Conservation (phyloP, 331 rosid species). For the Malus hybrid region DNA sequence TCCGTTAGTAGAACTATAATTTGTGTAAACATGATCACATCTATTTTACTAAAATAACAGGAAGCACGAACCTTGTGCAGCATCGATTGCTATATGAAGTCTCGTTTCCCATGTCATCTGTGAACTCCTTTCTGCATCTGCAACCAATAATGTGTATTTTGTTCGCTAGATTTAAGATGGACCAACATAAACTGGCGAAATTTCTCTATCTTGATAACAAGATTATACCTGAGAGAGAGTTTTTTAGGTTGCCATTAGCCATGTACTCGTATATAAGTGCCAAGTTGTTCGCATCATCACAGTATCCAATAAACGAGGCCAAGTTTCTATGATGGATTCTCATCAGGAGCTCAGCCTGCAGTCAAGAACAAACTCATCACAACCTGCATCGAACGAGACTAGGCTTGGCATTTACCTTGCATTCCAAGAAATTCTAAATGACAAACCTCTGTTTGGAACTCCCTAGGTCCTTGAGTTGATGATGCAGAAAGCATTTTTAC, state of each 20-base stretch:
- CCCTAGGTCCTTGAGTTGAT: constrained; percentile 71
- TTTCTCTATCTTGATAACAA: too few relatives aligned
- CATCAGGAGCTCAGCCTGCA: constrained; percentile 58
- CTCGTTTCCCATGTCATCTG: constrained; percentile 53
- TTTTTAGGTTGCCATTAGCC: constrained; percentile 58
- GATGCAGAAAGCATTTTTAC: constrained; percentile 62
- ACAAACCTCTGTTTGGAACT: constrained; percentile 19
- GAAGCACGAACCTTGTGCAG: constrained; percentile 48
- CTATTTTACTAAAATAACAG: background rate
- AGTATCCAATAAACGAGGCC: constrained; percentile 50
- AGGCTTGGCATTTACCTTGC: background rate
- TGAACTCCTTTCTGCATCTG: constrained; percentile 45
- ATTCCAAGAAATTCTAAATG: background rate
- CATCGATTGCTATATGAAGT: constrained; percentile 56
- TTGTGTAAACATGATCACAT: background rate
- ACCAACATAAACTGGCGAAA: too few relatives aligned
- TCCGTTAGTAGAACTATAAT: background rate
- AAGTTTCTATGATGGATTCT: constrained; percentile 54
- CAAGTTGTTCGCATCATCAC: constrained; percentile 42
- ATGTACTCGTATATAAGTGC: constrained; percentile 58
- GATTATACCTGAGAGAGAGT: constrained; percentile 38
- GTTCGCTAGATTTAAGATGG: too few relatives aligned
- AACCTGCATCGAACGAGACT: background rate
- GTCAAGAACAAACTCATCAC: background rate
- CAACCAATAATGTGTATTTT: constrained; percentile 6